phyloP scores from a whole-genome alignment of 176 grass and related monocot genomes.

The Microstegium vimineum region DNA sequence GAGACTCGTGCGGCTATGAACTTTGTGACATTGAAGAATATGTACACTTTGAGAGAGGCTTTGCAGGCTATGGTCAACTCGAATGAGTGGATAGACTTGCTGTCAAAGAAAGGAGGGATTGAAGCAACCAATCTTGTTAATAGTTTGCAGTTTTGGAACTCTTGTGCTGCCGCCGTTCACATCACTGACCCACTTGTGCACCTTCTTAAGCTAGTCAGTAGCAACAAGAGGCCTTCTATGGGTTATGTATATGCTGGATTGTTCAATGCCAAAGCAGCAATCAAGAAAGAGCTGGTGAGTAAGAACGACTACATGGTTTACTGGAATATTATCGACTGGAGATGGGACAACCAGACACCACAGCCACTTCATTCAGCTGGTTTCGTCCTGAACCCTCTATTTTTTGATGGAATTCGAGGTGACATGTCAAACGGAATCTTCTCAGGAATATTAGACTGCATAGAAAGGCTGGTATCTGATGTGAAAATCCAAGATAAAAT shows the following conservation, averaged over 20 bases:
- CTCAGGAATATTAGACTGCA: constrained; percentile 82
- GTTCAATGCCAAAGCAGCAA: constrained; percentile 69
- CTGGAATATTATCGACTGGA: constrained; percentile 85
- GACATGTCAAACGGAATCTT: constrained; percentile 69
- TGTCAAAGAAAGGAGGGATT: constrained; percentile 64
- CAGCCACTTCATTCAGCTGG: constrained; percentile 73
- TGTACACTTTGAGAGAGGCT: constrained; percentile 62
- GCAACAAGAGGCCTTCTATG: constrained; percentile 73
- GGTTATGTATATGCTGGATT: constrained; percentile 82
- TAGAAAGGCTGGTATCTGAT: constrained; percentile 85
- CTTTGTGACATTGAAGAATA: constrained; percentile 78
- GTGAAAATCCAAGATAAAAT: constrained; percentile 88
- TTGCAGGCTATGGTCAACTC: constrained; percentile 65
- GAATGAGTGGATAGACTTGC: constrained; percentile 60
- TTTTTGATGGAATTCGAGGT: constrained; percentile 75
- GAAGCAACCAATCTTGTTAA: constrained; percentile 55
- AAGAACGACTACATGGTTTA: constrained; percentile 65
- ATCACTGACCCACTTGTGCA: constrained; percentile 70
- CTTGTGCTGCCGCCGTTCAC: constrained; percentile 58
- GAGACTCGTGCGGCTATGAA: constrained; percentile 68
- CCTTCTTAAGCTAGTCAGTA: constrained; percentile 70
- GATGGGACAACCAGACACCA: constrained; percentile 56
- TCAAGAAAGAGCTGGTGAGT: constrained; percentile 70
- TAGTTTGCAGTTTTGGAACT: constrained; percentile 65
- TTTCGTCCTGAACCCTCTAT: constrained; percentile 83